A percentile compares a stretch with the other conserved stretches of the same genome.
phyloP scores from a whole-genome alignment of 306 rosid genomes.

The Lablab purpureus region DNA sequence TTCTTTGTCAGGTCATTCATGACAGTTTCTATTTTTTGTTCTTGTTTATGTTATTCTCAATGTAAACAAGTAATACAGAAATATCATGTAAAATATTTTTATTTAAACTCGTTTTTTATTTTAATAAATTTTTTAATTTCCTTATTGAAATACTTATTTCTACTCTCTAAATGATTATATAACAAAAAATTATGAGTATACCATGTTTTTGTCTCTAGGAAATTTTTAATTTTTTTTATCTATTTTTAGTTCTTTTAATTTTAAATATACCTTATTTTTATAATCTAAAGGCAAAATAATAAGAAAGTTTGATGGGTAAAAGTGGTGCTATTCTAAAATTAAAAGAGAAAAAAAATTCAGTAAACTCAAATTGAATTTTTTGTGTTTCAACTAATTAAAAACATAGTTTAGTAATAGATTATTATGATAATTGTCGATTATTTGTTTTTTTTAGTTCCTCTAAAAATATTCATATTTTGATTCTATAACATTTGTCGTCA shows the following conservation, averaged over 20 bases:
- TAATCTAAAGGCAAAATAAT: no score
- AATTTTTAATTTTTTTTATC: no score
- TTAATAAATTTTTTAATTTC: background rate
- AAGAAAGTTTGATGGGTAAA: no score
- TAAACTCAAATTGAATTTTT: no score
- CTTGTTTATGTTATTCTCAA: background rate
- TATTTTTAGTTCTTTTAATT: no score
- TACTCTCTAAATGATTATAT: background rate
- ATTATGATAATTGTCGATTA: background rate
- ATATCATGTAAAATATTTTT: background rate
- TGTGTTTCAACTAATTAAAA: no score
- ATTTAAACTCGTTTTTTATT: background rate
- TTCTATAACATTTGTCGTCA: background rate
- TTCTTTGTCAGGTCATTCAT: background rate
- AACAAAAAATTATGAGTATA: background rate
- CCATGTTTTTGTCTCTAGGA: no score
- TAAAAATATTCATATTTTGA: no score
- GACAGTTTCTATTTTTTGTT: background rate
- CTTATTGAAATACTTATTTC: background rate
- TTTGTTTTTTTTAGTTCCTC: no score
- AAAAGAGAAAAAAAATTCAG: no score
- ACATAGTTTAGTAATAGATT: background rate
- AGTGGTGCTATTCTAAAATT: no score
- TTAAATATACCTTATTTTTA: no score
- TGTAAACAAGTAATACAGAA: background rate